Evolutionary conservation across 306 rosid genomes (phyloP).

Genomic region (Fragaria iinumae): DNA sequence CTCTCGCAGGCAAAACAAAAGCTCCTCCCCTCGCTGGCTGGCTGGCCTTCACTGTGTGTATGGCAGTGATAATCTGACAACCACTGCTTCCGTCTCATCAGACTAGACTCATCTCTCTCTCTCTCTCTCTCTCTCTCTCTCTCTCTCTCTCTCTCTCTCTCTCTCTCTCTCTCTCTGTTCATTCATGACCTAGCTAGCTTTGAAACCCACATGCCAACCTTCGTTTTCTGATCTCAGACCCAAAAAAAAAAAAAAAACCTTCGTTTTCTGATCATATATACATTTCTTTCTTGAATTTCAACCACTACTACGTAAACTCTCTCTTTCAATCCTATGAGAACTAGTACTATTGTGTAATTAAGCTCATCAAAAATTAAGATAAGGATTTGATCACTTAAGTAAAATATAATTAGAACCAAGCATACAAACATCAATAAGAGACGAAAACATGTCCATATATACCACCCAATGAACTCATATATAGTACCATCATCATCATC

Average conservation of each 20-base stretch:
- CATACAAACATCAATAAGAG: neutral
- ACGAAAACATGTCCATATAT: neutral
- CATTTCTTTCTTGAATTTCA: slow-evolving; percentile 10
- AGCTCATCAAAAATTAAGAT: neutral
- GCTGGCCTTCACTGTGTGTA: neutral
- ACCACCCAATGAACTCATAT: slow-evolving; percentile 14
- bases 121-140: neutral
- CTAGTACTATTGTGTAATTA: neutral
- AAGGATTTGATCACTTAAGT: neutral
- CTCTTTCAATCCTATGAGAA: neutral
- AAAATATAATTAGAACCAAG: neutral
- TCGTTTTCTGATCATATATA: neutral
- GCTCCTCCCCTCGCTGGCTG: neutral
- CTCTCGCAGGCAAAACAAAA: slow-evolving; percentile 6
- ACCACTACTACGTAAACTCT: neutral
- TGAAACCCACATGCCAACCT: slow-evolving; percentile 1
- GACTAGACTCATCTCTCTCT: slow-evolving; percentile 1
- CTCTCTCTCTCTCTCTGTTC: neutral
- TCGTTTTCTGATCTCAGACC: neutral
- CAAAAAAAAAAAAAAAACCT: too few species aligned
- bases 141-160: neutral
- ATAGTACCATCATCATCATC: slow-evolving; percentile 20
- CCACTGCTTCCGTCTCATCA: slow-evolving; percentile 12
- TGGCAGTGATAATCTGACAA: slow-evolving; percentile 5
- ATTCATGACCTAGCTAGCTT: neutral